Percentiles rank a stretch among this genome's conserved stretches.
These are phyloP conservation scores for Plasmodium relictum DNA, from an alignment of 169 alveolate genomes.

Conservation along the genomic window DNA sequence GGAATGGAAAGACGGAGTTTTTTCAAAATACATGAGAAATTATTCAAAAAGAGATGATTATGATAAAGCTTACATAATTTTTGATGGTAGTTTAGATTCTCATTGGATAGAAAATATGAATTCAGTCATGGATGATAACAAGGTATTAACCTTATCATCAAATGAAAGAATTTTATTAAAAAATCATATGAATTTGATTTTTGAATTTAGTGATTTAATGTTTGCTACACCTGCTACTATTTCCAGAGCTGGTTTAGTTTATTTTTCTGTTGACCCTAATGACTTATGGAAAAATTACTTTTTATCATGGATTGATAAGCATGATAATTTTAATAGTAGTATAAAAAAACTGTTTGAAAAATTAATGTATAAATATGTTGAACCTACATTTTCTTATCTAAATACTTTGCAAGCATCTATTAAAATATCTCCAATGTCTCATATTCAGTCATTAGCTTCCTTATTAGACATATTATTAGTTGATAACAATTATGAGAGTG, in stretches of 20 bases:
- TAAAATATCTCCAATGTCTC: slow-evolving; percentile 73
- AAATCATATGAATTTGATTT: slow-evolving; percentile 96
- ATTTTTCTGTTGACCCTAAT: slow-evolving; percentile 92
- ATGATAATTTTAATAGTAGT: slow-evolving; percentile 86
- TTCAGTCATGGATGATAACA: slow-evolving; percentile 97
- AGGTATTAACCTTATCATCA: slow-evolving; percentile 94
- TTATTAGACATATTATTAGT: slow-evolving; percentile 81
- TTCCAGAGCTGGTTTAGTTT: slow-evolving; percentile 97
- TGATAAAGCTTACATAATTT: slow-evolving; percentile 94
- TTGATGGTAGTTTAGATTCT: slow-evolving; percentile 97
- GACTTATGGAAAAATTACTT: slow-evolving; percentile 95
- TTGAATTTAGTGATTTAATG: slow-evolving; percentile 96
- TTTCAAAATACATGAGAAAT: slow-evolving; percentile 93
- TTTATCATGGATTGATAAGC: slow-evolving; percentile 94
- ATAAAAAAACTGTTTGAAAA: slow-evolving; percentile 89
- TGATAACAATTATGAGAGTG: slow-evolving; percentile 91
- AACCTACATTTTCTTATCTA: slow-evolving; percentile 91
- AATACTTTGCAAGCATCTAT: slow-evolving; percentile 89
- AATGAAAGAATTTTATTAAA: slow-evolving; percentile 96
- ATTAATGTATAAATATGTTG: slow-evolving; percentile 93
- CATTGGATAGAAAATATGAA: slow-evolving; percentile 98
- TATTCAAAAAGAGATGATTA: slow-evolving; percentile 90
- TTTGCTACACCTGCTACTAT: slow-evolving; percentile 98
- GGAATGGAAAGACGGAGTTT: slow-evolving; percentile 96
- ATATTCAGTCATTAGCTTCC: slow-evolving; percentile 68